Percentiles rank a stretch among this genome's conserved stretches.
phyloP scores from a whole-genome alignment of 2,329 filamentous ascomycete species.

The Ophiosphaerella narmari region DNA sequence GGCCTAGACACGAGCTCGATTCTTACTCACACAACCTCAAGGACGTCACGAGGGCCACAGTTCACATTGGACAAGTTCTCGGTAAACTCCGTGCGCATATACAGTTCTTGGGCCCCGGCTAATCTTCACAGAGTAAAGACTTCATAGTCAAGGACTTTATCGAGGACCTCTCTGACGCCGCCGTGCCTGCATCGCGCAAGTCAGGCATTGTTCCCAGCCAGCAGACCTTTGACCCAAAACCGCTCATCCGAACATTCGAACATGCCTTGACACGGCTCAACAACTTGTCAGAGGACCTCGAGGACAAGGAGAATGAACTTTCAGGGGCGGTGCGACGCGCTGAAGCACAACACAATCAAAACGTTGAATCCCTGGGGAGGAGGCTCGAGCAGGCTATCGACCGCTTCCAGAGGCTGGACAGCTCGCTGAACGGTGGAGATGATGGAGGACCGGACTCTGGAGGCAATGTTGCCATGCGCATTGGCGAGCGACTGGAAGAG shows the following conservation, averaged over 20 bases:
- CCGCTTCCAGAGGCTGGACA: conserved; percentile 88
- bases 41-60: conserved; percentile 58
- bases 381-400: conserved; percentile 92
- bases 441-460: conserved; percentile 62
- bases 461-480: conserved; percentile 90
- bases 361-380: conserved; percentile 80
- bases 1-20: conserved; percentile 50
- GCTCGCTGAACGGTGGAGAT: conserved; percentile 72
- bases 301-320: conserved; percentile 87
- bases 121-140: conserved; percentile 59
- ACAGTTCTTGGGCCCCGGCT: conserved; percentile 4
- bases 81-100: conserved; percentile 24
- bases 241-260: conserved; percentile 93
- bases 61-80: conserved; percentile 82
- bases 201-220: conserved; percentile 62
- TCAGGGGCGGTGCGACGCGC: conserved; percentile 87
- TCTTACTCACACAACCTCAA: conserved; percentile 47
- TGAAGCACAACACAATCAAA: conserved; percentile 89
- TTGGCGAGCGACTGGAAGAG: conserved; percentile 91
- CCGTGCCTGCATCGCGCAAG: conserved; percentile 77
- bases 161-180: conserved; percentile 85
- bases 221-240: conserved; percentile 85
- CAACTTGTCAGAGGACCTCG: conserved; percentile 78
- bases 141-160: conserved; percentile 99
- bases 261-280: conserved; percentile 71